A percentile compares a stretch with the other conserved stretches of the same genome.
These are phyloP conservation scores for Ampelomyces quisqualis DNA, from an alignment of 2,329 filamentous ascomycete genomes.

Conservation along the genomic window DNA sequence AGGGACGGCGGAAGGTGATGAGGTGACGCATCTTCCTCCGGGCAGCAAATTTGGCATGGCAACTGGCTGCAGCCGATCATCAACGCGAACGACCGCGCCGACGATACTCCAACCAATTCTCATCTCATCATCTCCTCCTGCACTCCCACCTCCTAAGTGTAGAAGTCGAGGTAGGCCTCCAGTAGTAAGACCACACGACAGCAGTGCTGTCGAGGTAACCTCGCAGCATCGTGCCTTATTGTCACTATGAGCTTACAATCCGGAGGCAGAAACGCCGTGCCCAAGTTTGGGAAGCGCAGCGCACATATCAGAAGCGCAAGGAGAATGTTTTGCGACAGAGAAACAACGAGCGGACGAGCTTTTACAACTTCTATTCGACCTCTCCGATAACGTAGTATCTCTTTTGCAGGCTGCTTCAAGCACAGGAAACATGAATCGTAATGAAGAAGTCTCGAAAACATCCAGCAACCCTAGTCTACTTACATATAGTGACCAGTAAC, in stretches of 20 bases:
- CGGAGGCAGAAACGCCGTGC: constrained; percentile 26
- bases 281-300: constrained; percentile 27
- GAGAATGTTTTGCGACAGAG: constrained; percentile 19
- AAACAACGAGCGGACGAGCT: constrained; percentile 21
- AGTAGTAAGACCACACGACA: constrained; percentile 13
- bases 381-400: constrained; percentile 23
- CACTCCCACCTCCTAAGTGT: constrained; percentile 5
- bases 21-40: constrained; percentile 5
- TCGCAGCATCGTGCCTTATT: too few species aligned
- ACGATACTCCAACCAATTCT: neutral
- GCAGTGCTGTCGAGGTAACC: constrained; percentile 25
- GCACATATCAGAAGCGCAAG: constrained; percentile 29
- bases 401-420: constrained; percentile 16
- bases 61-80: constrained; percentile 15
- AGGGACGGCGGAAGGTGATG: constrained; percentile 2
- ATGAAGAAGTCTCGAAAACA: constrained; percentile 16
- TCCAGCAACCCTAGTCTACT: constrained; percentile 19
- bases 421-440: constrained; percentile 13
- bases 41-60: constrained; percentile 11
- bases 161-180: constrained; percentile 26
- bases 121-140: neutral
- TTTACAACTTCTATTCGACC: constrained; percentile 23
- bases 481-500: constrained; percentile 23
- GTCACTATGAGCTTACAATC: neutral
- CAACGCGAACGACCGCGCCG: constrained; percentile 4